Evolutionary conservation across 2,329 filamentous ascomycete species (phyloP), one percentile per base, ranked within the genome.

Genomic region (Nemania sp.): DNA sequence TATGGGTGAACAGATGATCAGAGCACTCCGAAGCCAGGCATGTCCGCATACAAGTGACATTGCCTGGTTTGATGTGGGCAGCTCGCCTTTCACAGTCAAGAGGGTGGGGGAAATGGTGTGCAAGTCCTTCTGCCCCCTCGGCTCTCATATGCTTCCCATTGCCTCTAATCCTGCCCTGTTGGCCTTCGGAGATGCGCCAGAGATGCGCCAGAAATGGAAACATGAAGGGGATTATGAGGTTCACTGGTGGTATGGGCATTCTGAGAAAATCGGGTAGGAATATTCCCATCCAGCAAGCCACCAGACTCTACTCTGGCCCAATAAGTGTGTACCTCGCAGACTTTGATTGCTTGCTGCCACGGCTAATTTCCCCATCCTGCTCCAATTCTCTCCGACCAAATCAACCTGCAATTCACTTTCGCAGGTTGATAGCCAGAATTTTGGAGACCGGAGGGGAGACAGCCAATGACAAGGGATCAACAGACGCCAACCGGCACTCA

Each of bases 401-500:
- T 18, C 61, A 59, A 54, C 53, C 60, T 61, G 55, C 64, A 68
- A 66, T 68, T 68, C 64, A 68, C 64, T 62, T 68, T 65, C 63
- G 66, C 62, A 65, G 57, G 56, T 46, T 53, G 50, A 40, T 42
- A 39, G 55, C 40, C 53, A 50, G 48, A 48, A 35, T 55, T 45
- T 60, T 39, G 54, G 65, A 53, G 58, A 48, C 46, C 40, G 59
- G 59, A 60, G 60, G 42, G 52, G 51, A 51, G 48, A 58, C 50
- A 65, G 57, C 64, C 62, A 65, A 66, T 63, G 54, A 60, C 53
- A 66, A 54, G 60, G 51, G 53, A 67, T 64, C 61, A 69, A 68
- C 67, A 70, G 67, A 65, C 40, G 60, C 65, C 67, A 67, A 53
- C 67, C 63, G 52, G 63, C 54, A 68, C 65, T 65, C 65, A 67